phyloP scores from a whole-genome alignment of 2,329 filamentous ascomycete genomes.

The Cladosporium cucumerinum region DNA sequence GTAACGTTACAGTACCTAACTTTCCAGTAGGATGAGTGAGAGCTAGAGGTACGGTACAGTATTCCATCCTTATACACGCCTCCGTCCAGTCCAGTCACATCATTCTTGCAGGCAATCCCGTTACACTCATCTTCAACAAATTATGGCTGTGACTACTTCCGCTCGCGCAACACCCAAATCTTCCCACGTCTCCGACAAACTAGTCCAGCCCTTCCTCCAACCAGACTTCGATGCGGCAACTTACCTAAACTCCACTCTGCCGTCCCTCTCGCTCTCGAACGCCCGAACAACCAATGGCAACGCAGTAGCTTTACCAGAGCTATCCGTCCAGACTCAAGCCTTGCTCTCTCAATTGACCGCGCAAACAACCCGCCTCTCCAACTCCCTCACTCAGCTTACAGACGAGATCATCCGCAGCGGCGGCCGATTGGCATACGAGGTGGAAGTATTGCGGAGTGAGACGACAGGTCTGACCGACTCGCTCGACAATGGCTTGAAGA shows the following conservation, averaged over 20 bases:
- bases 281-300: slow-evolving; percentile 21
- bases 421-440: slow-evolving; percentile 85
- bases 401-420: slow-evolving; percentile 92
- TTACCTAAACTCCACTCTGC: slow-evolving; percentile 78
- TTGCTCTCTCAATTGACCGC: slow-evolving; percentile 85
- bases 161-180: slow-evolving; percentile 39
- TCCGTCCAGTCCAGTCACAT: neutral
- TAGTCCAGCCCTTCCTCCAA: slow-evolving; percentile 70
- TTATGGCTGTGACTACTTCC: slow-evolving; percentile 10
- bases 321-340: slow-evolving; percentile 76
- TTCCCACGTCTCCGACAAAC: slow-evolving; percentile 66
- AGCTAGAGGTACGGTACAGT: neutral
- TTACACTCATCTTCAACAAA: neutral
- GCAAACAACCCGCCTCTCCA: slow-evolving; percentile 79
- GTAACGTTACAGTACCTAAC: too few relatives aligned
- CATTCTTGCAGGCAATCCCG: neutral
- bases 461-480: slow-evolving; percentile 76
- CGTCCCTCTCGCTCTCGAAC: slow-evolving; percentile 57
- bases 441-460: slow-evolving; percentile 88
- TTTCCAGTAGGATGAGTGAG: neutral
- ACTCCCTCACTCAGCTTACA: slow-evolving; percentile 79
- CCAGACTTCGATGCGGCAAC: slow-evolving; percentile 77
- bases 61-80: neutral
- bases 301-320: slow-evolving; percentile 64
- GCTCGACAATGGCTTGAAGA: slow-evolving; percentile 66